These are phyloP conservation scores for Geranomyces michiganensis DNA, from an alignment of 192 early-diverging fungal species.

Conservation along the genomic window DNA sequence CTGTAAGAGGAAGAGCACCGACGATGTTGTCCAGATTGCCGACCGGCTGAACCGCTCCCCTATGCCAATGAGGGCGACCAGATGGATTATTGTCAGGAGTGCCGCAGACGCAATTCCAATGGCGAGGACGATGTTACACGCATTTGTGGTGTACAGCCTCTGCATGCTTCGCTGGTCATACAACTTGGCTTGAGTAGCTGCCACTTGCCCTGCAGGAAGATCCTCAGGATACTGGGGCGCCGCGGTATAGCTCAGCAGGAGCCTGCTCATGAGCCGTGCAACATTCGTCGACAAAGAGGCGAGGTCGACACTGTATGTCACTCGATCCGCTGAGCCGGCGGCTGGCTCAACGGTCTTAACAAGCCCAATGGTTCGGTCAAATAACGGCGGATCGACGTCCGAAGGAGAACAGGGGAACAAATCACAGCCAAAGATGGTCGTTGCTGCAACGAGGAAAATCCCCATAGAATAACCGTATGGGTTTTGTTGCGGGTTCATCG, in stretches of 20 bases:
- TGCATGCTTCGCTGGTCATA: neutral
- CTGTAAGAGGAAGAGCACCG: neutral
- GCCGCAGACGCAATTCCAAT: neutral
- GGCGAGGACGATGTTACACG: constrained; percentile 11
- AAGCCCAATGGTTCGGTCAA: too few relatives aligned
- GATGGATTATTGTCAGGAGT: neutral
- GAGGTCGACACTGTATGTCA: neutral
- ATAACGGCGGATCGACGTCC: too few relatives aligned
- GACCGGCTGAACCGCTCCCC: neutral
- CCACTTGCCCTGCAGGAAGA: neutral
- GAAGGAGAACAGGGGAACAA: too few relatives aligned
- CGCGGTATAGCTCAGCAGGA: neutral
- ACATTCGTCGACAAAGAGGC: neutral
- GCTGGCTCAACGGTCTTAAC: too few relatives aligned
- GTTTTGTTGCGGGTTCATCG: too few relatives aligned
- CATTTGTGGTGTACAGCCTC: constrained; percentile 1
- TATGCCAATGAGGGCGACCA: neutral
- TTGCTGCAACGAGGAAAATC: too few relatives aligned
- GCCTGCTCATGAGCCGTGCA: neutral
- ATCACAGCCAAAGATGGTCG: too few relatives aligned
- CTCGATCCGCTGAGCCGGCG: too few relatives aligned
- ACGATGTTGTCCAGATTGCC: constrained; percentile 4
- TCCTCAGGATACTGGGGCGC: neutral
- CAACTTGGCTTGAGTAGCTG: neutral
- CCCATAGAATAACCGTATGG: too few relatives aligned